Evolutionary conservation across 2,329 filamentous ascomycete genomes (phyloP).

Genomic region (Colletotrichum navitas): DNA sequence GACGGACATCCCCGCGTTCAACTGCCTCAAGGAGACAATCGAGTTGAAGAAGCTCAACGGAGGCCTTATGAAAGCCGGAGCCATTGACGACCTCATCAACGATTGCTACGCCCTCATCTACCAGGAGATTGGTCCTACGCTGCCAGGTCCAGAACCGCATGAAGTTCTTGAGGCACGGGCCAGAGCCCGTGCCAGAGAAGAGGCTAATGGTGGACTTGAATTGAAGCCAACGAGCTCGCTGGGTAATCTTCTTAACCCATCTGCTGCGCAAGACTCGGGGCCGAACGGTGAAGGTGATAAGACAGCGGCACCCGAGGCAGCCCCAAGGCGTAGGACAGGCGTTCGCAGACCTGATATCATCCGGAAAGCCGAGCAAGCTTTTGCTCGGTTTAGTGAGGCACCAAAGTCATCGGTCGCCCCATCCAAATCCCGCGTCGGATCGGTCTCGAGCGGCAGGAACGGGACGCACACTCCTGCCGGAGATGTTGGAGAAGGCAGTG

Average conservation of each 20-base stretch:
- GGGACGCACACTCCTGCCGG: constrained; percentile 55
- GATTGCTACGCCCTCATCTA: constrained; percentile 89
- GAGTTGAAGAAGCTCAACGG: constrained; percentile 82
- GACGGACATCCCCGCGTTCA: constrained; percentile 59
- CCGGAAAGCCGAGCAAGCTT: constrained; percentile 71
- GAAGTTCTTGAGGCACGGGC: constrained; percentile 60
- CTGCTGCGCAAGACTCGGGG: constrained; percentile 55
- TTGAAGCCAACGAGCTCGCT: constrained; percentile 53
- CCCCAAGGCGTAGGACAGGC: constrained; percentile 57
- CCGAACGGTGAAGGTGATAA: constrained; percentile 56
- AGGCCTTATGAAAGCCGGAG: constrained; percentile 84
- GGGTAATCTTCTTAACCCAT: constrained; percentile 58
- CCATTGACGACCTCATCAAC: constrained; percentile 93
- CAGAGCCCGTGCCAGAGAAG: constrained; percentile 55
- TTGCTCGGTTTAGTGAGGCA: constrained; percentile 63
- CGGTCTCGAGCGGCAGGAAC: constrained; percentile 64
- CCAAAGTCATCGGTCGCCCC: constrained; percentile 54
- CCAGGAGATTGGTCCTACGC: constrained; percentile 70
- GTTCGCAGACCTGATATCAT: constrained; percentile 70
- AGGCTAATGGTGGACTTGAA: constrained; percentile 54
- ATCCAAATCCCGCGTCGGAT: constrained; percentile 64
- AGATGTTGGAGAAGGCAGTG: constrained; percentile 50
- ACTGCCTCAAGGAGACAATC: constrained; percentile 69
- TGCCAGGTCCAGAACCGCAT: constrained; percentile 65
- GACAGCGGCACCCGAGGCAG: constrained; percentile 54